These are phyloP conservation scores for Breviolum minutum DNA, from an alignment of 73 alveolate species.

Conservation along the genomic window DNA sequence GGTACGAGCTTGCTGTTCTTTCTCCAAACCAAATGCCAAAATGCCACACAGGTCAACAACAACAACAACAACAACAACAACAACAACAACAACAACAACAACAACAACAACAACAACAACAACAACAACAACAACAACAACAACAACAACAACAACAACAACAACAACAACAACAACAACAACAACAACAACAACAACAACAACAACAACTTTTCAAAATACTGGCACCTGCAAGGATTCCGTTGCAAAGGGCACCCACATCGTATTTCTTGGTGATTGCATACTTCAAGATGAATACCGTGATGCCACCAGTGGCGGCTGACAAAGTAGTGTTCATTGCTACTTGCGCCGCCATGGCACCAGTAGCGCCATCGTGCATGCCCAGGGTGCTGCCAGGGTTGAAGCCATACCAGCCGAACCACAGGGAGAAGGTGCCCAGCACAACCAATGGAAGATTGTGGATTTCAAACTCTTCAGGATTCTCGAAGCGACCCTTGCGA, in stretches of 20 bases:
- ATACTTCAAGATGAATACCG: neutral
- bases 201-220: too few relatives aligned
- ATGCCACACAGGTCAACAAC: too few relatives aligned
- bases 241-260: constrained; percentile 93
- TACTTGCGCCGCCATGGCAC: constrained; percentile 44
- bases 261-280: constrained; percentile 78
- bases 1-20: too few relatives aligned
- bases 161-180: too few relatives aligned
- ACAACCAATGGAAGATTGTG: constrained; percentile 43
- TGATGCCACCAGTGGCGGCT: constrained; percentile 95
- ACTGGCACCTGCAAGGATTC: constrained; percentile 95
- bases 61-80: too few relatives aligned
- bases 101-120: too few relatives aligned
- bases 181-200: too few relatives aligned
- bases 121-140: too few relatives aligned
- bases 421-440: constrained; percentile 48
- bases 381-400: constrained; percentile 72
- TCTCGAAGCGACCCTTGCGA: constrained; percentile 48
- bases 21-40: too few relatives aligned
- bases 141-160: too few relatives aligned
- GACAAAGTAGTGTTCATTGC: constrained; percentile 39
- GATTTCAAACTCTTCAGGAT: constrained; percentile 49
- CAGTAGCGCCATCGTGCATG: constrained; percentile 26
- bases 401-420: constrained; percentile 93
- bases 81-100: too few relatives aligned